phyloP scores from a whole-genome alignment of 106 monocot species.

The Allium cepa region DNA sequence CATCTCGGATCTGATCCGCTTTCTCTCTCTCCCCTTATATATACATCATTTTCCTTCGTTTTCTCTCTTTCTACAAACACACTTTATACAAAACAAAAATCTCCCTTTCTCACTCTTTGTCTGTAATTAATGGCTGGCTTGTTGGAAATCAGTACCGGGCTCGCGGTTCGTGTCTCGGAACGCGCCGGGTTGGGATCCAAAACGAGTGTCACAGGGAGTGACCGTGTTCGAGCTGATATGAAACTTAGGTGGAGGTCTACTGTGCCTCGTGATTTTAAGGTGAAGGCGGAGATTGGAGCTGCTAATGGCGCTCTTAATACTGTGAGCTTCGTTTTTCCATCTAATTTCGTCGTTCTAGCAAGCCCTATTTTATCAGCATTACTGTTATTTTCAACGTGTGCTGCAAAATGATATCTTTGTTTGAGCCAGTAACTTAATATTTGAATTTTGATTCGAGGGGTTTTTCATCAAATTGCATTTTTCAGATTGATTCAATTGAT shows the following conservation, averaged over 20 bases:
- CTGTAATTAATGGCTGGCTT: conserved; percentile 6
- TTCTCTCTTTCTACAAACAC: background rate
- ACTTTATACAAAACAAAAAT: too few species aligned
- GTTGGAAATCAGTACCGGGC: conserved; percentile 11
- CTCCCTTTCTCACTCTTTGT: background rate
- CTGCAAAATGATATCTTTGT: background rate
- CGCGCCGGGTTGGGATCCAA: conserved; percentile 1
- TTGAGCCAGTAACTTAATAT: too few species aligned
- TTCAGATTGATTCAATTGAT: too few species aligned
- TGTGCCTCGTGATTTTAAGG: background rate
- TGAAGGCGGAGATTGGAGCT: background rate
- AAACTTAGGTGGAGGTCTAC: background rate
- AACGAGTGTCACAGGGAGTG: background rate
- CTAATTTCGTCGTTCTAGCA: too few species aligned
- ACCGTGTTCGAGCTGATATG: background rate
- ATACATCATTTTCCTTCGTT: background rate
- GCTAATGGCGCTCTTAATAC: background rate
- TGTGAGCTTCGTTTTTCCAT: background rate
- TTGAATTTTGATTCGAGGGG: too few species aligned
- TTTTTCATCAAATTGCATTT: too few species aligned
- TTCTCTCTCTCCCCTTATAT: background rate
- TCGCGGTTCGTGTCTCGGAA: conserved; percentile 3
- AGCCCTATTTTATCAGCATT: background rate
- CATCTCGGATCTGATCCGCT: background rate
- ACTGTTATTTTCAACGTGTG: background rate